Base-by-base conservation (phyloP, 495 filamentous ascomycete species). In the Halenospora varia region DNA sequence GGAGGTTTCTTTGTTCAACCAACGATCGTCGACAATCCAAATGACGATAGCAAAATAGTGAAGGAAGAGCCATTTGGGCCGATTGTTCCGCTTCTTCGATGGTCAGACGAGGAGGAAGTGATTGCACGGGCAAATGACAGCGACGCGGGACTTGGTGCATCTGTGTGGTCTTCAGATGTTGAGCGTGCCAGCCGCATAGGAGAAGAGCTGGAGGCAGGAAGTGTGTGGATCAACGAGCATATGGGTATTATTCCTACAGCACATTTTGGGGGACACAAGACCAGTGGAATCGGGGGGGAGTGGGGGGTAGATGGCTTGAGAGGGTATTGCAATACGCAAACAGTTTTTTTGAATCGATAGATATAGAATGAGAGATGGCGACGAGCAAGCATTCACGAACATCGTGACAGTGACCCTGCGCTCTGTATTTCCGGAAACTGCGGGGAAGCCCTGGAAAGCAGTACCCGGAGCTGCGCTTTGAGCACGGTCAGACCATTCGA, bases 21-120 rank as follows among this genome's bases (percentile, higher is more conserved):
- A 0, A 80, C 79, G 1, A 81, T 86, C 66, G 77, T 86, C 51
- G 78, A 83, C 52, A 79, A 80, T 62, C 81, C 82, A 6, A 75
- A 77, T 2, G 75, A 79, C 40, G 65, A 77, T 47, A 79, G 77
- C 0, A 62, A 69, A 0, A 74, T 85, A 24, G 72, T 79, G 3
- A 62, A 59, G 0, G 73, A 79, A 53, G 79, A 82, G 60, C 69
- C 69, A 0, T 80, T 80, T 56, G 77, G 72, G 0, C 80, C 76
- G 1, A 77, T 81, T 47, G 66, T 81, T 1, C 78, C 79, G 23
- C 59, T 75, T 10, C 63, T 79, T 42, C 65, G 67, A 8, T 83
- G 77, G 78, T 57, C 51, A 2, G 73, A 81, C 55, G 73, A 79
- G 53, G 71, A 70, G 1, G 80, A 82, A 10, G 77, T 82, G 13